A percentile compares a stretch with the other conserved stretches of the same genome.
Evolutionary conservation across 495 filamentous ascomycete species (phyloP).

Genomic region (Aspergillus cavernicola): DNA sequence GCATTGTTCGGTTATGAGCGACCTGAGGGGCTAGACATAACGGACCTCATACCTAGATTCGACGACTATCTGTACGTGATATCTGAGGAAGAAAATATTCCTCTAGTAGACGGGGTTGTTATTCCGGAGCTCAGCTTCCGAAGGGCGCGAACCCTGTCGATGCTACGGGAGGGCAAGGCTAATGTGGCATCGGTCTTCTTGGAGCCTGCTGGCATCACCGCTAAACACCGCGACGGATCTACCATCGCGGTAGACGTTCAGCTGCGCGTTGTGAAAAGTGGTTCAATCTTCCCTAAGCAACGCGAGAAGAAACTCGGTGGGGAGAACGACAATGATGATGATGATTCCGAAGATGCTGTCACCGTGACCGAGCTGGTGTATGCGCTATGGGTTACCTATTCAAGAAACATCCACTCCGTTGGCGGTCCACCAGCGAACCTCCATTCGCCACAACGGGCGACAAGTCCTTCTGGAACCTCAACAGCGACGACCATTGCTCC

Average conservation of each 20-base stretch:
- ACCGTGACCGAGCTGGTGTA: slow-evolving; percentile 78
- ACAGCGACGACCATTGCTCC: slow-evolving; percentile 7
- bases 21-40: slow-evolving; percentile 75
- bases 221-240: slow-evolving; percentile 82
- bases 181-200: slow-evolving; percentile 70
- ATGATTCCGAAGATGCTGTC: slow-evolving; percentile 38
- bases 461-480: slow-evolving; percentile 17
- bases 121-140: slow-evolving; percentile 95
- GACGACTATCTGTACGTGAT: slow-evolving; percentile 76
- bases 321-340: slow-evolving; percentile 29
- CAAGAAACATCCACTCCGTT: slow-evolving; percentile 79
- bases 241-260: slow-evolving; percentile 92
- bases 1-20: slow-evolving; percentile 85
- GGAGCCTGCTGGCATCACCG: slow-evolving; percentile 75
- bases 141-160: slow-evolving; percentile 77
- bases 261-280: slow-evolving; percentile 91
- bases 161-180: slow-evolving; percentile 73
- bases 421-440: slow-evolving; percentile 49
- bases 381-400: slow-evolving; percentile 96
- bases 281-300: slow-evolving; percentile 49
- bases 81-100: slow-evolving; percentile 79
- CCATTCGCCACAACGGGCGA: slow-evolving; percentile 31
- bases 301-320: slow-evolving; percentile 35
- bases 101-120: slow-evolving; percentile 87
- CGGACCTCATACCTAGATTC: slow-evolving; percentile 79